Conservation (phyloP, 192 early-diverging fungal species). For the Entomortierella beljakovae region DNA sequence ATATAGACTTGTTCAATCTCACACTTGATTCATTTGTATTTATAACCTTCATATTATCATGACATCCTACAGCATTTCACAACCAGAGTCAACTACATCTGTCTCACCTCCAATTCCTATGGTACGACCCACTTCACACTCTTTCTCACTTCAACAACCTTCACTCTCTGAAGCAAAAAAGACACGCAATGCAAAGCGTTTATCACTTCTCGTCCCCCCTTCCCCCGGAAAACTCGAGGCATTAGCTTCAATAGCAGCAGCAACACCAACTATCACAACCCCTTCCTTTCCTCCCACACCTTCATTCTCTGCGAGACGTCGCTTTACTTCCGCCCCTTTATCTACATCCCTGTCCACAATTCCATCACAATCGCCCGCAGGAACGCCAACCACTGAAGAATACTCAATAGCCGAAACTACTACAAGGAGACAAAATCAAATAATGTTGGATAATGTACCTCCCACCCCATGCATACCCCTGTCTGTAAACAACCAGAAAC, state of each 20-base stretch:
- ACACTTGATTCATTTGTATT: background rate
- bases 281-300: conserved; percentile 21
- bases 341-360: conserved; percentile 7
- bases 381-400: too few species aligned
- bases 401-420: background rate
- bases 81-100: background rate
- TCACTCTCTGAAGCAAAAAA: conserved; percentile 29
- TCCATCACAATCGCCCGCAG: conserved; percentile 13
- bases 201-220: conserved; percentile 42
- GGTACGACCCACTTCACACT: conserved; percentile 32
- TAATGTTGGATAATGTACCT: conserved; percentile 27
- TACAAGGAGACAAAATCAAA: conserved; percentile 21
- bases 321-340: conserved; percentile 14
- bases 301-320: conserved; percentile 12
- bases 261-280: conserved; percentile 3
- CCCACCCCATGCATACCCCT: conserved; percentile 18
- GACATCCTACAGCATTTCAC: background rate
- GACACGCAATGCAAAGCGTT: conserved; percentile 45
- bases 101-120: conserved; percentile 8
- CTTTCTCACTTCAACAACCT: conserved; percentile 44
- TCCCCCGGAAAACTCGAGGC: conserved; percentile 43
- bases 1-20: too few species aligned
- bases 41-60: background rate
- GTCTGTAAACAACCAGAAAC: conserved; percentile 3
- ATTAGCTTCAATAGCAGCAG: conserved; percentile 26